phyloP scores from a whole-genome alignment of 2,329 filamentous ascomycete species.

The Monilinia fructigena region DNA sequence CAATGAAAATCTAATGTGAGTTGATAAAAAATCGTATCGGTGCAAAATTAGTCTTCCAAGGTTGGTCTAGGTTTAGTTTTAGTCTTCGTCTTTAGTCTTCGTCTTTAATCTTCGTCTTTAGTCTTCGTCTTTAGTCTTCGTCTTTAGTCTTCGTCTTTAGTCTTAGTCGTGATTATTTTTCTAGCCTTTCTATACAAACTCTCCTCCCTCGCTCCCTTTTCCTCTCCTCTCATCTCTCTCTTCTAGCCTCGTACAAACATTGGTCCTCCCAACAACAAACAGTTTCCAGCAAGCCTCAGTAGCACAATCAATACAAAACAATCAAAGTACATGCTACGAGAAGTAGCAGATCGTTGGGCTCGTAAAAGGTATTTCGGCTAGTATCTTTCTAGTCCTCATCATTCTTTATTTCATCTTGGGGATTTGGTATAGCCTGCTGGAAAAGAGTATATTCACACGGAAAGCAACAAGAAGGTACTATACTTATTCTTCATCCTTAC shows the following conservation, averaged over 20 bases:
- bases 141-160: not conserved
- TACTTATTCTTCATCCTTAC: constrained; percentile 2
- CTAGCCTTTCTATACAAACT: too few relatives aligned
- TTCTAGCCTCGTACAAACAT: not conserved
- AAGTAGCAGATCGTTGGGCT: constrained; percentile 51
- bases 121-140: too few relatives aligned
- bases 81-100: too few relatives aligned
- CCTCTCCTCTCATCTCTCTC: not conserved
- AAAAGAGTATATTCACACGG: constrained; percentile 10
- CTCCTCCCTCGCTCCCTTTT: too few relatives aligned
- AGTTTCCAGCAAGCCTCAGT: not conserved
- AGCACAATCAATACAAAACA: constrained; percentile 7
- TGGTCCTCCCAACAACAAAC: not conserved
- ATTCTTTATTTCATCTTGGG: constrained; percentile 16
- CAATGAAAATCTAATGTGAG: not conserved
- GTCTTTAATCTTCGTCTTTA: too few relatives aligned
- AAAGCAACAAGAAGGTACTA: constrained; percentile 17
- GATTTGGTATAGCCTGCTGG: constrained; percentile 14
- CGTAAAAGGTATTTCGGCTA: constrained; percentile 47
- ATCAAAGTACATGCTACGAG: constrained; percentile 51
- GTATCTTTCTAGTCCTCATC: constrained; percentile 27
- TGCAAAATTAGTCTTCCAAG: not conserved
- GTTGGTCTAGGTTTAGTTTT: too few relatives aligned
- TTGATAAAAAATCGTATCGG: not conserved
- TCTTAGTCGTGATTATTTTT: too few relatives aligned